Base-by-base conservation (phyloP, 257 asterid genomes). In the Paraleonurus japonicus region DNA sequence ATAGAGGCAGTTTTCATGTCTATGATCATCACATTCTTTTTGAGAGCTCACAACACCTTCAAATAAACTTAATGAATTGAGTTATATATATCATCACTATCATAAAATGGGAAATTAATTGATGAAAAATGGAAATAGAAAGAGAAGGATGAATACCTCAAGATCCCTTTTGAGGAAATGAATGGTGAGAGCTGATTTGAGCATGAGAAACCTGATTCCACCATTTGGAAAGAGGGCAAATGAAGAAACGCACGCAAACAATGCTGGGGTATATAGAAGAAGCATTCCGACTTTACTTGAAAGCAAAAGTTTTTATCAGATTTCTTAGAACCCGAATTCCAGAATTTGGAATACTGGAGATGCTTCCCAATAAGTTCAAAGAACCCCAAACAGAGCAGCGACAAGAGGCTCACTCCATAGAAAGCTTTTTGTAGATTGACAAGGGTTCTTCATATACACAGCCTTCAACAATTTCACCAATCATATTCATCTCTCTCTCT, bases 121-220 rank as follows among this genome's bases (percentile, higher is more conserved):
- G 15, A 7, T 4, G 11, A 20, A 39, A 12, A 35, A 62, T 7
- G 1, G 15, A 7, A 7, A 20, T 5, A 26, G 9, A 37, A 9
- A 64, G 10, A 57, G 30, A 27, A 0, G 41, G n/a, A 54, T 19
- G 6, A 24, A 17, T 73, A 90, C 96, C 95, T 91, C 96, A 15
- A 89, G 82, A 22, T 75, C 93, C 87, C 97, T 83, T 69, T 91
- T 91, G 77, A 75, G 81, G 63, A 86, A 91, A 76, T 91, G 97
- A 37, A 85, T 1, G 17, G 95, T 81, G 67, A 87, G 41, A 2
- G 89, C 91, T 5, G 77, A 76, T 73, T 83, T 83, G 78, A 87
- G 76, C 80, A 89, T n/a, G 22, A 81, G 43, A 82, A 85, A 85
- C 86, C 96, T 87, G n/a, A 79, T 59, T 24, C 82, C 91, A 28